Conservation (phyloP, 2,329 filamentous ascomycete genomes). For the Capronia americana region DNA sequence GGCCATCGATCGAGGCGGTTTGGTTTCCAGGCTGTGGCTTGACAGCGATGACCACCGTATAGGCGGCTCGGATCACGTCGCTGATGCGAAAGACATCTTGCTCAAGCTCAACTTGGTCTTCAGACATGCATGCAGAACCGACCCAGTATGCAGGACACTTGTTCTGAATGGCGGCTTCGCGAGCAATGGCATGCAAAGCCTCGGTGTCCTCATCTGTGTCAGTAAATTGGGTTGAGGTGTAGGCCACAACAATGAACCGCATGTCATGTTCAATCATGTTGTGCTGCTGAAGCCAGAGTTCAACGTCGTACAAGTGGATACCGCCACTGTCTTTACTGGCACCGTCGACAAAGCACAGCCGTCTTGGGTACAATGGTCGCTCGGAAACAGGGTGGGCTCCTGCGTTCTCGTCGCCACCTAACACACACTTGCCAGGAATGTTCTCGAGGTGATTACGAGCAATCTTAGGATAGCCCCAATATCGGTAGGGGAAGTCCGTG, state of each 20-base stretch:
- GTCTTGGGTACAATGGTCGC: slow-evolving; percentile 22
- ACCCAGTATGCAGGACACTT: slow-evolving; percentile 22
- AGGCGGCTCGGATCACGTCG: slow-evolving; percentile 38
- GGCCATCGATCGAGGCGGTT: slow-evolving; percentile 27
- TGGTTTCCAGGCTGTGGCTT: slow-evolving; percentile 15
- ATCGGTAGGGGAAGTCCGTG: slow-evolving; percentile 11
- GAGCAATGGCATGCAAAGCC: slow-evolving; percentile 19
- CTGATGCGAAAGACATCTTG: slow-evolving; percentile 41
- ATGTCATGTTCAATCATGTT: slow-evolving; percentile 23
- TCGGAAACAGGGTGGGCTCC: slow-evolving; percentile 19
- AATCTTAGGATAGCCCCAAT: slow-evolving; percentile 23
- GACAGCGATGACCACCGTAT: slow-evolving; percentile 37
- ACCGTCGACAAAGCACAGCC: slow-evolving; percentile 17
- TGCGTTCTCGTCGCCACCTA: slow-evolving; percentile 5
- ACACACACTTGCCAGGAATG: neutral
- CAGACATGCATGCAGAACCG: slow-evolving; percentile 22
- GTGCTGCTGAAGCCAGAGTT: slow-evolving; percentile 17
- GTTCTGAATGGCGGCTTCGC: slow-evolving; percentile 14
- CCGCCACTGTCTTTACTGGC: slow-evolving; percentile 4
- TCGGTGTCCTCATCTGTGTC: slow-evolving; percentile 33
- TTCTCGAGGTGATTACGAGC: slow-evolving; percentile 21
- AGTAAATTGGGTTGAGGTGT: slow-evolving; percentile 51
- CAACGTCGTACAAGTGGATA: slow-evolving; percentile 39
- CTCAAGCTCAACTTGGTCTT: slow-evolving; percentile 16
- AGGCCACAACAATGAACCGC: slow-evolving; percentile 48